Evolutionary conservation across 352 stramenopile genomes (phyloP), one percentile per base, ranked within the genome.

Genomic region (Phytopythium boreale): DNA sequence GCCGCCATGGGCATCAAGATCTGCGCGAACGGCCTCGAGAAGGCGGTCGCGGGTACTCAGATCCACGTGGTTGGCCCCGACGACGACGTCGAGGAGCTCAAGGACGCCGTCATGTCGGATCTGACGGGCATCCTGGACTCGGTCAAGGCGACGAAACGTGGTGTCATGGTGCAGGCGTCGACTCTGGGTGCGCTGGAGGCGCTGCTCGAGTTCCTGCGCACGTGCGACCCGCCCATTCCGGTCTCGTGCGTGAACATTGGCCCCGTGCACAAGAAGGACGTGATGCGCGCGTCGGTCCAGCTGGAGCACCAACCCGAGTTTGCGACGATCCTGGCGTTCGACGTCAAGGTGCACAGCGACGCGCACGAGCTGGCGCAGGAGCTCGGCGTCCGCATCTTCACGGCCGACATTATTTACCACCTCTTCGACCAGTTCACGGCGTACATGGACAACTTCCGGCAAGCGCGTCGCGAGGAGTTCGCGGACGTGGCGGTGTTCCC

Each of bases 341-440:
- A 99, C 74, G 97, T 99, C 53, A 97, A 98, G 63, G 92, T 99
- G 27, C 93, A 98, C 72, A 87, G 72, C 53, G 97, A 99, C 53
- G 98, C 97, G 7, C 84, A 79, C 47, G 87, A 96, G 73, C 70
- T 96, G 61, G 82, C 95, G 9, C 69, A 95, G 51, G 93, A 98
- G 57, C 87, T 98, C 47, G 93, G 95, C 64, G 97, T 99, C 52
- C 84, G 92, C 46, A 99, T 99, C 72, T 99, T 99, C 82, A 99
- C 97, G 20, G 98, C 98, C 34, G 98, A 99, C 70, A 99, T 99
- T 71, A 99, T 99, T 79, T 99, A 99, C 82, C 97, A 99, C 83
- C 81, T 99, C 56, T 99, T 99, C 70, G 97, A 99, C 78, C 96
- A 99, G 72, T 99, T 99, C 77, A 98, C 95, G 49, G 80, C 89